Percentiles rank a stretch among this genome's conserved stretches.
Evolutionary conservation across 176 grass and related monocot species (phyloP).

Genomic region (Triticum aestivum): DNA sequence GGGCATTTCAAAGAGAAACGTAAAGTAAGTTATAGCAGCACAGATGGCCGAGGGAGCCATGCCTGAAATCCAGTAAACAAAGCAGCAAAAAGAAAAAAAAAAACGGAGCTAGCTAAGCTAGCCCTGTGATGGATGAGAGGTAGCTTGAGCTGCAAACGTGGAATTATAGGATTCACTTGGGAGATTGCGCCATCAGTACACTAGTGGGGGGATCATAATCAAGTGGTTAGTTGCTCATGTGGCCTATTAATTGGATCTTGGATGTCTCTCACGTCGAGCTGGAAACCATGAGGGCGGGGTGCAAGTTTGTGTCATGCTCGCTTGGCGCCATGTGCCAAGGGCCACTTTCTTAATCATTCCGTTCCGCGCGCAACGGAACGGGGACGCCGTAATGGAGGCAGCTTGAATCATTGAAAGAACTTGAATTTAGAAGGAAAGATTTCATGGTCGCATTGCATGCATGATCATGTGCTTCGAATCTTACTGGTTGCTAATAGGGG

Average conservation of each 20-base stretch:
- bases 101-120: not conserved
- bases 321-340: slow-evolving; percentile 61
- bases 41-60: not conserved
- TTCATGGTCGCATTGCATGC: not conserved
- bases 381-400: not conserved
- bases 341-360: slow-evolving; percentile 47
- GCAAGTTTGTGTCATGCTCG: slow-evolving; percentile 33
- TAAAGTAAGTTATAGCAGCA: not conserved
- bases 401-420: slow-evolving; percentile 10
- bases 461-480: not conserved
- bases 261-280: slow-evolving; percentile 57
- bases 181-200: slow-evolving; percentile 14
- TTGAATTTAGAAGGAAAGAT: not conserved
- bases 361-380: slow-evolving; percentile 17
- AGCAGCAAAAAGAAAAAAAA: not conserved
- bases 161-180: slow-evolving; percentile 48
- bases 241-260: slow-evolving; percentile 59
- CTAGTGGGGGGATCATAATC: slow-evolving; percentile 35
- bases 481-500: slow-evolving; percentile 13
- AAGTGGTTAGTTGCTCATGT: slow-evolving; percentile 56
- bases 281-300: slow-evolving; percentile 48
- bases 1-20: not conserved
- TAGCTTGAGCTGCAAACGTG: slow-evolving; percentile 24
- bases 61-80: slow-evolving; percentile 33
- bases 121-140: not conserved